A percentile compares a stretch with the other conserved stretches of the same genome.
These are phyloP conservation scores for Sideroxylon spinosum DNA, from an alignment of 179 eudicot genomes.

Conservation along the genomic window DNA sequence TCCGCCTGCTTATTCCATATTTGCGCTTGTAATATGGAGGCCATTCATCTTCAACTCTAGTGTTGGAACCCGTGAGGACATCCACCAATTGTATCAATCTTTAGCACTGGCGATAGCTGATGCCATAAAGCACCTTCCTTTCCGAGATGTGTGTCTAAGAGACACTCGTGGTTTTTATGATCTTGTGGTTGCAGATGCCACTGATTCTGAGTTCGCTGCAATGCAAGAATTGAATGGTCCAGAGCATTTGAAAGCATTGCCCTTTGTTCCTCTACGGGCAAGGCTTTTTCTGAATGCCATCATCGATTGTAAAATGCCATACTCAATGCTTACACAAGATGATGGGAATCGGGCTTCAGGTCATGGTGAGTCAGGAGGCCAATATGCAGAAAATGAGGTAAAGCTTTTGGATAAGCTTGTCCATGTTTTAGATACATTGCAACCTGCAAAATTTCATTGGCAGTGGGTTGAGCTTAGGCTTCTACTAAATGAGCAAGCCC, in stretches of 20 bases:
- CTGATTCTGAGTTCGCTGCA: conserved; percentile 83
- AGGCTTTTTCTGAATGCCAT: conserved; percentile 82
- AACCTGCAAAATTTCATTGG: conserved; percentile 98
- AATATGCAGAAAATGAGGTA: conserved; percentile 48
- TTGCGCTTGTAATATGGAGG: conserved; percentile 83
- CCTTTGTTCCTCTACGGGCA: conserved; percentile 81
- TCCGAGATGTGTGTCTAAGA: conserved; percentile 84
- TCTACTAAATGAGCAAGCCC: conserved; percentile 73
- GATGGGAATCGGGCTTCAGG: conserved; percentile 38
- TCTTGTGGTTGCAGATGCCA: conserved; percentile 63
- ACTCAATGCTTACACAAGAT: conserved; percentile 37
- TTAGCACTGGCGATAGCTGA: conserved; percentile 56
- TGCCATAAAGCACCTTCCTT: conserved; percentile 82
- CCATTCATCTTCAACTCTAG: conserved; percentile 52
- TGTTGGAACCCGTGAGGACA: conserved; percentile 55
- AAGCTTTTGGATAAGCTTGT: conserved; percentile 70
- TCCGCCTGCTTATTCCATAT: conserved; percentile 90
- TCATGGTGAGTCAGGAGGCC: conserved; percentile 39
- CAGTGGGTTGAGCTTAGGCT: conserved; percentile 98
- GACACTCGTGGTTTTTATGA: conserved; percentile 73
- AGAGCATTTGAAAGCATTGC: conserved; percentile 57
- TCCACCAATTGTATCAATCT: conserved; percentile 59
- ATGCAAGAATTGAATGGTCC: conserved; percentile 58
- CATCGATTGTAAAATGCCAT: conserved; percentile 77
- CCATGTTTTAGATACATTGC: conserved; percentile 72